A percentile compares a stretch with the other conserved stretches of the same genome.
phyloP scores from a whole-genome alignment of 139 green algal genomes.

The Micromonas commoda region DNA sequence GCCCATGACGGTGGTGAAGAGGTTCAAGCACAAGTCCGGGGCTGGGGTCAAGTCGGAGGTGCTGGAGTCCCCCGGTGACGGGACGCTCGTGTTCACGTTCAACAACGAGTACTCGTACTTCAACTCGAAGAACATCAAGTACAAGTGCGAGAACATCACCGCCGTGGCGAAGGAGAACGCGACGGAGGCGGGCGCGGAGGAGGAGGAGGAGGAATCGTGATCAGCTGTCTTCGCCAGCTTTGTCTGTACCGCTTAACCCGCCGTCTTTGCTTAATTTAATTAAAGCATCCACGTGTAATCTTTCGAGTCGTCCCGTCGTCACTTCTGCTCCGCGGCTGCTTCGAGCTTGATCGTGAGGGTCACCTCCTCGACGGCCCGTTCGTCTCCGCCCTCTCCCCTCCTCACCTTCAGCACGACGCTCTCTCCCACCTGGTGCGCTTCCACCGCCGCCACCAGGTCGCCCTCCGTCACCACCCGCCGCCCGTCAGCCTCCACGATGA shows the following conservation, averaged over 20 bases:
- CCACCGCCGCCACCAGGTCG: constrained; percentile 1
- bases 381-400: not conserved
- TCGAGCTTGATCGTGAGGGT: not conserved
- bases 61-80: not conserved
- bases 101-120: constrained; percentile 4
- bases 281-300: too few relatives aligned
- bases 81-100: not conserved
- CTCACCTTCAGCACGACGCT: not conserved
- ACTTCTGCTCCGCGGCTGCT: not conserved
- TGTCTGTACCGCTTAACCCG: too few relatives aligned
- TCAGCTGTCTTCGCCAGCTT: too few relatives aligned
- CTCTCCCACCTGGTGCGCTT: not conserved
- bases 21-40: not conserved
- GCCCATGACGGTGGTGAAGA: not conserved
- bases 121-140: not conserved
- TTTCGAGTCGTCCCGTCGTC: not conserved
- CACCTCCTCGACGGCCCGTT: not conserved
- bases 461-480: not conserved
- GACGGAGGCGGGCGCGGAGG: too few relatives aligned
- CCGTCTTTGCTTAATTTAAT: too few relatives aligned
- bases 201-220: too few relatives aligned
- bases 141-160: not conserved
- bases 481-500: not conserved
- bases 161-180: not conserved
- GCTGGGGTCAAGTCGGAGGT: not conserved